phyloP scores from a whole-genome alignment of 306 rosid genomes.

The Trifolium repens region DNA sequence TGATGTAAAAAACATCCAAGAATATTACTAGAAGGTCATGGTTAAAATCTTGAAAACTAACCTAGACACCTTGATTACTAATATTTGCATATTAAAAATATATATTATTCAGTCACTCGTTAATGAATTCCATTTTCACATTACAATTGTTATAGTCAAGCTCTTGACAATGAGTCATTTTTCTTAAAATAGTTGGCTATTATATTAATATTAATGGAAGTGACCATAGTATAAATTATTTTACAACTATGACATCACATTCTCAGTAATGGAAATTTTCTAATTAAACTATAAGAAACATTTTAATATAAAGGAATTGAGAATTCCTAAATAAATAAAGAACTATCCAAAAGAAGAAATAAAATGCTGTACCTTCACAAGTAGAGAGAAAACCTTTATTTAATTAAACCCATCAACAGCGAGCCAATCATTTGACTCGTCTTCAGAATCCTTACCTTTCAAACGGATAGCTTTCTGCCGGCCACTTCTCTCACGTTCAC shows the following conservation, averaged over 20 bases:
- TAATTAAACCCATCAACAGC: constrained; percentile 50
- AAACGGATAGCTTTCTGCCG: constrained; percentile 41
- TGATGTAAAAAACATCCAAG: neutral
- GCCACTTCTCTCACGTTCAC: constrained; percentile 44
- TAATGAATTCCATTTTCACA: too few relatives aligned
- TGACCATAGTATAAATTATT: neutral
- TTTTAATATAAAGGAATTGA: constrained; percentile 32
- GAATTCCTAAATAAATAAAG: constrained; percentile 40
- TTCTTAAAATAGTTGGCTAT: too few relatives aligned
- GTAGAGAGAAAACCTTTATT: constrained; percentile 23
- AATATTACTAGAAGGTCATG: neutral
- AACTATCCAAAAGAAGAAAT: constrained; percentile 15
- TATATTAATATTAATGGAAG: neutral
- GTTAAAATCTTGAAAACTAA: neutral
- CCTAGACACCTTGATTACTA: neutral
- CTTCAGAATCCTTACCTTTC: constrained; percentile 76
- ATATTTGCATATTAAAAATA: too few relatives aligned
- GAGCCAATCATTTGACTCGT: constrained; percentile 91
- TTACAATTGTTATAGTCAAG: too few relatives aligned
- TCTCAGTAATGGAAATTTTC: neutral
- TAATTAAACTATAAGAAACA: constrained; percentile 26
- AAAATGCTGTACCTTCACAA: constrained; percentile 53
- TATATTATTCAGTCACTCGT: too few relatives aligned
- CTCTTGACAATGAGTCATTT: too few relatives aligned
- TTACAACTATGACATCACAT: constrained; percentile 9